Evolutionary conservation across 1,284 basidiomycete species (phyloP).

Genomic region (Microbotryum silenes-acaulis): DNA sequence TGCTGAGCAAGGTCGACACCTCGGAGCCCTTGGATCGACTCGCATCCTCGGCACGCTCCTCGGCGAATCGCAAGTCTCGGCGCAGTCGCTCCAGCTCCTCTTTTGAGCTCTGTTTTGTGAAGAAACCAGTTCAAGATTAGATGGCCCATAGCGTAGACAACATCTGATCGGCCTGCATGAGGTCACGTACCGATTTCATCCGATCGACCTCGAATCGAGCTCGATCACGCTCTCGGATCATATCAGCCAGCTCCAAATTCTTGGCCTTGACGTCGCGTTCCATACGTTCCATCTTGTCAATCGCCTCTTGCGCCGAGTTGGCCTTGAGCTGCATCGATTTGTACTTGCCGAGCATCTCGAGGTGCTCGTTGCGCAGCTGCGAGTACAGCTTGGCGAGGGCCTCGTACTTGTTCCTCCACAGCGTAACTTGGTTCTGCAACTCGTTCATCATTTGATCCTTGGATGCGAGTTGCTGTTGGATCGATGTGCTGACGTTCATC

Average conservation of each 20-base stretch:
- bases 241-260: constrained; percentile 96
- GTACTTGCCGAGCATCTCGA: constrained; percentile 94
- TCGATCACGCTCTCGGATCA: constrained; percentile 95
- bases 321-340: constrained; percentile 98
- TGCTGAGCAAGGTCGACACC: constrained; percentile 75
- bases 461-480: constrained; percentile 76
- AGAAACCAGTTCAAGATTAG: neutral
- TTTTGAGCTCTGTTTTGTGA: constrained; percentile 59
- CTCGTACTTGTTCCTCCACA: constrained; percentile 99
- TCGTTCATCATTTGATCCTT: constrained; percentile 96
- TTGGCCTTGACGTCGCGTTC: constrained; percentile 96
- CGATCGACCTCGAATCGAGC: constrained; percentile 96
- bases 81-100: constrained; percentile 90
- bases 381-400: constrained; percentile 97
- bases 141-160: neutral
- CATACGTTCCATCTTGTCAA: constrained; percentile 99
- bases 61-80: constrained; percentile 91
- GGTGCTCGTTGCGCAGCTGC: constrained; percentile 91
- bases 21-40: constrained; percentile 86
- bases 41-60: constrained; percentile 93
- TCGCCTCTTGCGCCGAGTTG: constrained; percentile 96
- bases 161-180: neutral
- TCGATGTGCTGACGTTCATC: constrained; percentile 64
- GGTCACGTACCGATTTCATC: constrained; percentile 59
- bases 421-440: constrained; percentile 89